Conservation (phyloP, 306 rosid genomes). For the Rosa lucieae region DNA sequence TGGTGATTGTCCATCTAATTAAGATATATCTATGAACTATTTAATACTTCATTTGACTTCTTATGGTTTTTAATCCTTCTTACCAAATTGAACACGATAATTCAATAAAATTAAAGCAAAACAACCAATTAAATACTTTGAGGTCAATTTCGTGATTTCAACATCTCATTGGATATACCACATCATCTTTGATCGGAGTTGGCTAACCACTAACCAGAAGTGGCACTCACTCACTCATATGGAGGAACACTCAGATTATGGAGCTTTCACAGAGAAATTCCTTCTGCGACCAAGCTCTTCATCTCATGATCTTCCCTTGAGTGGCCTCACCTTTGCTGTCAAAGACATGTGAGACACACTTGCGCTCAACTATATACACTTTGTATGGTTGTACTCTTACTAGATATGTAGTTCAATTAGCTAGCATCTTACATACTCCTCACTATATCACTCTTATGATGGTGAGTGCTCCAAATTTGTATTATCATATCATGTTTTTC, state of each 20-base stretch:
- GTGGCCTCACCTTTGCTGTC: constrained; percentile 78
- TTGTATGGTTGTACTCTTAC: not conserved
- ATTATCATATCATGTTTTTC: not conserved
- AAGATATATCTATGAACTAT: not conserved
- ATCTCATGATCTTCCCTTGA: constrained; percentile 49
- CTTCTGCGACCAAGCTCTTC: constrained; percentile 50
- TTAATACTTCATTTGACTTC: too few relatives aligned
- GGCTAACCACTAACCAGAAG: not conserved
- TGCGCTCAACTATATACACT: not conserved
- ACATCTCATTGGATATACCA: not conserved
- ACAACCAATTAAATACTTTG: too few relatives aligned
- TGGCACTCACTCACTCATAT: constrained; percentile 22
- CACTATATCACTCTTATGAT: not conserved
- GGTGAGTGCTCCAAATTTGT: not conserved
- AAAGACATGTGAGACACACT: constrained; percentile 72
- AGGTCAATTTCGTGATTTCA: not conserved
- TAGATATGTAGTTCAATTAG: not conserved
- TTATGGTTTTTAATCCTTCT: too few relatives aligned
- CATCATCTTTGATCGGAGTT: not conserved
- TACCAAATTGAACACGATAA: too few relatives aligned
- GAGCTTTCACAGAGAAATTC: constrained; percentile 82
- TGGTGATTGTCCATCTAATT: too few relatives aligned
- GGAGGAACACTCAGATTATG: constrained; percentile 49
- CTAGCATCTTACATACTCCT: not conserved
- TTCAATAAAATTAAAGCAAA: too few relatives aligned